These are phyloP conservation scores for Solanum chacoense DNA, from an alignment of 305 asterid species.

Conservation along the genomic window DNA sequence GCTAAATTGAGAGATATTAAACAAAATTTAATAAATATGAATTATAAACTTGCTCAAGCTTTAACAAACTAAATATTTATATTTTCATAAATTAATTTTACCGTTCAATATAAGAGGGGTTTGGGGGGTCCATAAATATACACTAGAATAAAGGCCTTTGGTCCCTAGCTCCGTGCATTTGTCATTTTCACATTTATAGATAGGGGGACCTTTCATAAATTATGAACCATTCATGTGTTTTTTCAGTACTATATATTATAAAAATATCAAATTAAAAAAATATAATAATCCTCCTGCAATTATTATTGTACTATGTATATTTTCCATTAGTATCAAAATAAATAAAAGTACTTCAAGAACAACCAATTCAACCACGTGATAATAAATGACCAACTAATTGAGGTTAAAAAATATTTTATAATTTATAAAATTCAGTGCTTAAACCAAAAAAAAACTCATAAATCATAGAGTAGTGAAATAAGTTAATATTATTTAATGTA, in stretches of 20 bases:
- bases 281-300: not conserved
- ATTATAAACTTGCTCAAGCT: not conserved
- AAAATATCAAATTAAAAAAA: not conserved
- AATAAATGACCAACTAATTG: not conserved
- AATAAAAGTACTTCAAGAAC: not conserved
- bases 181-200: not conserved
- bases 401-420: not conserved
- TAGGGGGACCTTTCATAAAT: not conserved
- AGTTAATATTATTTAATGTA: not conserved
- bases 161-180: not conserved
- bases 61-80: not conserved
- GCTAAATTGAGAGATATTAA: not conserved
- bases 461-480: not conserved
- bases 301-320: not conserved
- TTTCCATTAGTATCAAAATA: not conserved
- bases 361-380: not conserved
- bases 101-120: not conserved
- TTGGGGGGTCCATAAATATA: not conserved
- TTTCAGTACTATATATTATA: not conserved
- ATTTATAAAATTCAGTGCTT: not conserved
- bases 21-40: not conserved
- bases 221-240: not conserved
- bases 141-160: not conserved
- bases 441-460: not conserved
- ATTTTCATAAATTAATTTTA: not conserved